Evolutionary conservation across 768 basidiomycete genomes (phyloP).

Genomic region (Collybia sp.): DNA sequence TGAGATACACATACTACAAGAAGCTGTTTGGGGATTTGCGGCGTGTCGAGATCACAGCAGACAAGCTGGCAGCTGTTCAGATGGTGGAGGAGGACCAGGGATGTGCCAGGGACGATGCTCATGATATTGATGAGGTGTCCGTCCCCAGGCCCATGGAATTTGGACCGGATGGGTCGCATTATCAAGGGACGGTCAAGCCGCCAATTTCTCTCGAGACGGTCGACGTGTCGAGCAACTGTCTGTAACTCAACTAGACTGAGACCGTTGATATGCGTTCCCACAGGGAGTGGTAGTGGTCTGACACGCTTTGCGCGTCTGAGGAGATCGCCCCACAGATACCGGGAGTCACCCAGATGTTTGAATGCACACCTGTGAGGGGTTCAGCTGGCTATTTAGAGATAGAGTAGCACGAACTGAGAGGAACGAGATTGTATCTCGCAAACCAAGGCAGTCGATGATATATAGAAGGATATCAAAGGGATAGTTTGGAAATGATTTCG

Average conservation of each 20-base stretch:
- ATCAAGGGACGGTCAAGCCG: slow-evolving; percentile 2
- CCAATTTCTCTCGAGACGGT: slow-evolving; percentile 9
- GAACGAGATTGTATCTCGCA: no score
- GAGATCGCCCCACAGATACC: slow-evolving; percentile 8
- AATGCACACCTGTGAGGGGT: slow-evolving; percentile 12
- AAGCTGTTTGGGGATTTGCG: background rate
- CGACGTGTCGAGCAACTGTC: slow-evolving; percentile 5
- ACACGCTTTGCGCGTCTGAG: slow-evolving; percentile 2
- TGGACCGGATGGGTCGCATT: slow-evolving; percentile 3
- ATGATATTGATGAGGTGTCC: slow-evolving; percentile 1
- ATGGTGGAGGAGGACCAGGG: slow-evolving; percentile 3
- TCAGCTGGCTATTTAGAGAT: background rate
- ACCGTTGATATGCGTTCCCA: slow-evolving; percentile 2
- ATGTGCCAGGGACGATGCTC: slow-evolving; percentile 9
- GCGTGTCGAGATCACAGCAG: slow-evolving; percentile 2
- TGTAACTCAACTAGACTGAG: slow-evolving; percentile 5
- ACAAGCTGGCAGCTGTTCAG: background rate
- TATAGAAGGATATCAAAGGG: no score
- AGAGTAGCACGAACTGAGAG: no score
- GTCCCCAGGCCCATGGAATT: background rate
- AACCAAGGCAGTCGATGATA: no score
- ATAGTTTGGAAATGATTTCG: no score
- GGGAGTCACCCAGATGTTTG: slow-evolving; percentile 4
- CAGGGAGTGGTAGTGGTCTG: slow-evolving; percentile 7
- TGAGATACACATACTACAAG: background rate